Percentiles rank a stretch among this genome's conserved stretches.
phyloP scores from a whole-genome alignment of 202 grass and related monocot species.

The Thinopyrum obtusiflorum region DNA sequence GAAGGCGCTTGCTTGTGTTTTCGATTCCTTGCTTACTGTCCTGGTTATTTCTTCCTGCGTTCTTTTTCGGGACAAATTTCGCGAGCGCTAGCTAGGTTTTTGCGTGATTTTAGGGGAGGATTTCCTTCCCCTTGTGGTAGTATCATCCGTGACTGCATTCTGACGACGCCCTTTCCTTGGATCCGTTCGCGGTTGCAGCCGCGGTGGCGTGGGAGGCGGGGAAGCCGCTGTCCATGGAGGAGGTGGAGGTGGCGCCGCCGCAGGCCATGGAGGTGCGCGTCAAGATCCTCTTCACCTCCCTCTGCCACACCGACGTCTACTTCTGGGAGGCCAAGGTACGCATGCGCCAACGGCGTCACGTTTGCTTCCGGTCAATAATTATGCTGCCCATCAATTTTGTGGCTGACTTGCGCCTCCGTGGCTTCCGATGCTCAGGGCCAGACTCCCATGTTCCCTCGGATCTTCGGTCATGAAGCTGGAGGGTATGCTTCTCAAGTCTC shows the following conservation, averaged over 20 bases:
- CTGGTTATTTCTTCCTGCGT: background rate
- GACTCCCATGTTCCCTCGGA: conserved; percentile 85
- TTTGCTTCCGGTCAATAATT: background rate
- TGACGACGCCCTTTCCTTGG: background rate
- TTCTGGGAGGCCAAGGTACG: conserved; percentile 97
- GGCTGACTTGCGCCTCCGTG: conserved; percentile 36
- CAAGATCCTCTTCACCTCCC: conserved; percentile 82
- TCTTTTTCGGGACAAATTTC: background rate
- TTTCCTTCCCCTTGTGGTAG: background rate
- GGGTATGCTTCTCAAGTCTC: conserved; percentile 39
- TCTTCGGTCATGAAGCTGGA: conserved; percentile 98
- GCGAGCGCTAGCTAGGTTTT: background rate
- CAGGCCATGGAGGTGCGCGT: conserved; percentile 87
- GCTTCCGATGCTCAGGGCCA: conserved; percentile 51
- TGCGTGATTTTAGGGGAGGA: background rate
- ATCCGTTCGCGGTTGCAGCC: conserved; percentile 36
- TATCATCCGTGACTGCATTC: background rate
- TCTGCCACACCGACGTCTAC: conserved; percentile 92
- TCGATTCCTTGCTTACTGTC: background rate
- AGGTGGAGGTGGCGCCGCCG: conserved; percentile 91
- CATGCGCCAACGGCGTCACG: background rate
- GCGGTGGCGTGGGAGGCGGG: conserved; percentile 88
- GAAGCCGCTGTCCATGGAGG: conserved; percentile 76
- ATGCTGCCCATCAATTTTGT: background rate
- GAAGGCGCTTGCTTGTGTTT: background rate